Evolutionary conservation across 2,329 filamentous ascomycete species (phyloP).

Genomic region (Immersiporthe knoxdaviesiana): DNA sequence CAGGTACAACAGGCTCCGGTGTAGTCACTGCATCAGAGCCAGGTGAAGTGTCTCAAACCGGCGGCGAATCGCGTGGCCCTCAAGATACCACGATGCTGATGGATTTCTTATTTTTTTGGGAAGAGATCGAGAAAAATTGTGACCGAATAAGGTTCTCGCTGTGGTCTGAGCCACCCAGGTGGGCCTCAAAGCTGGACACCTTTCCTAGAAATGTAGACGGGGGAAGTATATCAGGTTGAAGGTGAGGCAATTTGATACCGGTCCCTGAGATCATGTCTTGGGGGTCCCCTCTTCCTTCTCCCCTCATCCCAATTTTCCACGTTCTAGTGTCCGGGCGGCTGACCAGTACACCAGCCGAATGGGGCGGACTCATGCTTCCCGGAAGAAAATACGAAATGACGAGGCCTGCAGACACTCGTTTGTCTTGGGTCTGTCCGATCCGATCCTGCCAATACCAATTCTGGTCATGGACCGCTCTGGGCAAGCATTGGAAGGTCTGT

Average conservation of each 20-base stretch:
- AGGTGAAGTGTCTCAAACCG: neutral
- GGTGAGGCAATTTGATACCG: neutral
- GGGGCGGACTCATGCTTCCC: neutral
- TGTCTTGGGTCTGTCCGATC: constrained; percentile 20
- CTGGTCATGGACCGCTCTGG: neutral
- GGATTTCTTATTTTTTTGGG: too few species aligned
- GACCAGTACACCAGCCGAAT: neutral
- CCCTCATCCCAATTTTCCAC: too few species aligned
- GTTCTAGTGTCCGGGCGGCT: neutral
- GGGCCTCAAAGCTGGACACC: neutral
- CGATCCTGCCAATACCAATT: constrained; percentile 14
- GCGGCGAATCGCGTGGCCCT: neutral
- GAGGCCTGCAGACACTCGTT: neutral
- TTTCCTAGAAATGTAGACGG: neutral
- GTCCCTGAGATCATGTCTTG: neutral
- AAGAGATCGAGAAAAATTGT: too few species aligned
- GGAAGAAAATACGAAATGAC: constrained; percentile 11
- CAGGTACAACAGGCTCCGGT: too few species aligned
- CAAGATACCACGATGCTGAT: too few species aligned
- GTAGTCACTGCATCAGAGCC: neutral
- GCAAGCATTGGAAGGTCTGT: constrained; percentile 17
- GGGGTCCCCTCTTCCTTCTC: neutral
- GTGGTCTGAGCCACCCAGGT: too few species aligned
- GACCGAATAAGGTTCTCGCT: too few species aligned
- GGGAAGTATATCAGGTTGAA: neutral